Conservation (phyloP, 2,329 filamentous ascomycete genomes). For the Cladophialophora immunda region DNA sequence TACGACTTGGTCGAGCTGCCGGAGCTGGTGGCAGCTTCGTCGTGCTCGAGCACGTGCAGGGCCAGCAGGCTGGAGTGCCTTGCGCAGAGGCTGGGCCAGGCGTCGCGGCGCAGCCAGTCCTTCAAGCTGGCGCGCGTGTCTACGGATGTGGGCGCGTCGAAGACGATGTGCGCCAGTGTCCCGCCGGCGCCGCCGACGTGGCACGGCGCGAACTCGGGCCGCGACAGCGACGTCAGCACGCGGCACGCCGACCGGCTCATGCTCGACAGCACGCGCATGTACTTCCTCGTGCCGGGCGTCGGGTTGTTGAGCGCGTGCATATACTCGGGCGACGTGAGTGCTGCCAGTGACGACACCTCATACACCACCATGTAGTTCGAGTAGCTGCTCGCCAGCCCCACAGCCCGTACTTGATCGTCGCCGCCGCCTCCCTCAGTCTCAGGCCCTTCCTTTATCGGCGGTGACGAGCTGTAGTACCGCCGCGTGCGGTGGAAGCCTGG, state of each 20-base stretch:
- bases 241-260: slow-evolving; percentile 27
- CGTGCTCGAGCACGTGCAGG: slow-evolving; percentile 27
- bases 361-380: slow-evolving; percentile 29
- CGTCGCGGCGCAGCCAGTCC: slow-evolving; percentile 5
- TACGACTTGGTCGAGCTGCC: slow-evolving; percentile 30
- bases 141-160: slow-evolving; percentile 7
- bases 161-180: slow-evolving; percentile 21
- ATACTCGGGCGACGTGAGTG: slow-evolving; percentile 24
- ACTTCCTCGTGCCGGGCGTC: slow-evolving; percentile 74
- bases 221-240: slow-evolving; percentile 19
- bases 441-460: neutral
- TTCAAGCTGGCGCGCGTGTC: neutral
- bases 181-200: slow-evolving; percentile 11
- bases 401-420: neutral
- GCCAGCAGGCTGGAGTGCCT: slow-evolving; percentile 19
- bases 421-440: neutral
- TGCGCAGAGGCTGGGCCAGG: neutral
- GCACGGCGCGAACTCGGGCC: slow-evolving; percentile 15
- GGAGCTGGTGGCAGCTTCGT: slow-evolving; percentile 13
- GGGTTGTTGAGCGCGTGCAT: slow-evolving; percentile 32
- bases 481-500: slow-evolving; percentile 28
- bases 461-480: slow-evolving; percentile 17
- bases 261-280: slow-evolving; percentile 59
- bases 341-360: slow-evolving; percentile 22
- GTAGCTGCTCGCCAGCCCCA: neutral